Evolutionary conservation across 176 grass and related monocot species (phyloP).

Genomic region (Alloteropsis semialata): DNA sequence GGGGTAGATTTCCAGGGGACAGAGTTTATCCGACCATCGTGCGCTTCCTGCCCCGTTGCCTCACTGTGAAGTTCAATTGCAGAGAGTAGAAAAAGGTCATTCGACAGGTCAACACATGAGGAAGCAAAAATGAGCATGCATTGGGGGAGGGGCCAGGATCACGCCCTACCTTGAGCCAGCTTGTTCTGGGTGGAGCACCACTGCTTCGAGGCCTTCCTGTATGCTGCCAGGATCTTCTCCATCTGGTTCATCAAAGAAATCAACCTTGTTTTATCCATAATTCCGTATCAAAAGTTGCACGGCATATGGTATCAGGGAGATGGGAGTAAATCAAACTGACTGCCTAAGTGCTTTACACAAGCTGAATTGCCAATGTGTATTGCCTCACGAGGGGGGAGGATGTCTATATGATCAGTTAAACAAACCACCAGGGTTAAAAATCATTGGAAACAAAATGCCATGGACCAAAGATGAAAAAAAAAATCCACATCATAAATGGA

Average conservation of each 20-base stretch:
- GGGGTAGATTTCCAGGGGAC: neutral
- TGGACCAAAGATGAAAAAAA: neutral
- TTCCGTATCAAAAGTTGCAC: neutral
- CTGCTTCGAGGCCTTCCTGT: constrained; percentile 79
- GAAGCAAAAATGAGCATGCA: neutral
- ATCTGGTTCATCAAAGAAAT: constrained; percentile 49
- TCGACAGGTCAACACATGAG: no score
- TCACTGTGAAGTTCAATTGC: constrained; percentile 40
- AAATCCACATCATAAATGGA: neutral
- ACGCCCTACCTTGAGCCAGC: constrained; percentile 70
- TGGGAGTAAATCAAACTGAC: neutral
- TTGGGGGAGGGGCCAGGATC: neutral
- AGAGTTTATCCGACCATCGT: constrained; percentile 62
- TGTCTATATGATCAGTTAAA: neutral
- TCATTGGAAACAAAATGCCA: neutral
- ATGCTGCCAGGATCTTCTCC: constrained; percentile 74
- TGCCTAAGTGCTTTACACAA: neutral
- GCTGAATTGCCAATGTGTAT: neutral
- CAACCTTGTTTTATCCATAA: neutral
- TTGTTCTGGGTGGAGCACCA: constrained; percentile 93
- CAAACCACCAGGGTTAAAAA: neutral
- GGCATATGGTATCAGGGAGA: neutral
- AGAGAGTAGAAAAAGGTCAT: neutral
- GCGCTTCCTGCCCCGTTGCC: constrained; percentile 79
- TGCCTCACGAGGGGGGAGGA: neutral